These are phyloP conservation scores for Eurotiales sp. DNA, from an alignment of 2,329 filamentous ascomycete species.

Conservation along the genomic window DNA sequence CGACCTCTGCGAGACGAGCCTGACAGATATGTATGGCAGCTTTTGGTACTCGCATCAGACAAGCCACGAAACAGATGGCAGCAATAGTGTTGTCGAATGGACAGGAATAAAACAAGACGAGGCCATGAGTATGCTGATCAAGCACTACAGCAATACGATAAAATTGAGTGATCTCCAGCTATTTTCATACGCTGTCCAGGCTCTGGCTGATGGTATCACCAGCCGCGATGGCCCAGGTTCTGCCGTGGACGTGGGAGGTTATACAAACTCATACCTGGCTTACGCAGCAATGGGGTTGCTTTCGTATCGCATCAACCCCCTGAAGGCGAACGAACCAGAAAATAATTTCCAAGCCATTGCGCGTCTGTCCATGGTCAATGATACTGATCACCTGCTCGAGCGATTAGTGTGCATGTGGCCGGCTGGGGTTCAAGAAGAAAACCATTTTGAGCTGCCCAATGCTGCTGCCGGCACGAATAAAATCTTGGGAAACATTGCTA, in stretches of 20 bases:
- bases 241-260: not conserved
- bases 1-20: constrained; percentile 11
- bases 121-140: not conserved
- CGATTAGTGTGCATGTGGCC: constrained; percentile 24
- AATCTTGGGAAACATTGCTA: constrained; percentile 15
- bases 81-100: constrained; percentile 15
- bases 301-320: constrained; percentile 20
- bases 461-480: constrained; percentile 11
- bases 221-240: not conserved
- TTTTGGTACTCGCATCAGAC: constrained; percentile 14
- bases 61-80: constrained; percentile 14
- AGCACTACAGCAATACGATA: constrained; percentile 15
- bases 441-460: not conserved
- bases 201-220: constrained; percentile 8
- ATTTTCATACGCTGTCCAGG: constrained; percentile 18
- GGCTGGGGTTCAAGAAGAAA: not conserved
- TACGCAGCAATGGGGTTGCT: constrained; percentile 18
- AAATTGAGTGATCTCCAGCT: constrained; percentile 18
- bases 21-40: constrained; percentile 18
- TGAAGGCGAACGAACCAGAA: constrained; percentile 21
- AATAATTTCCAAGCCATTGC: constrained; percentile 28
- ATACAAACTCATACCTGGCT: constrained; percentile 8
- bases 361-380: constrained; percentile 29
- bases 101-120: not conserved
- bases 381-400: constrained; percentile 30